These are phyloP conservation scores for Euphrasia arctica DNA, from an alignment of 305 asterid species.

Conservation along the genomic window DNA sequence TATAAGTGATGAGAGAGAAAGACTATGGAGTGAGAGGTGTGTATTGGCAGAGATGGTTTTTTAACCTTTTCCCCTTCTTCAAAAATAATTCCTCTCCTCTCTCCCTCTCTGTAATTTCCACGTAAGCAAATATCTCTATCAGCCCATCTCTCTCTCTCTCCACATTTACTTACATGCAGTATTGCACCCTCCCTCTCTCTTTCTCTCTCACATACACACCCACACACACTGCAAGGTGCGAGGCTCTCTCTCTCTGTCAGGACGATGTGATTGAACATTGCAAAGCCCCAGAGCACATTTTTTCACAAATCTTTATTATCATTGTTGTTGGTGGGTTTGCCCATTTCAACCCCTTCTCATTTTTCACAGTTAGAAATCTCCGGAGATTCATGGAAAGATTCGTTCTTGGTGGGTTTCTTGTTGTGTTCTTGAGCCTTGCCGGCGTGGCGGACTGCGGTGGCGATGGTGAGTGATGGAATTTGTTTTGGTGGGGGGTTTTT, in stretches of 20 bases:
- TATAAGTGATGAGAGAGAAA: no score
- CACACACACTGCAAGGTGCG: constrained; percentile 24
- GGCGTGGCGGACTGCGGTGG: constrained; percentile 46
- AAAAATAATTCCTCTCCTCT: constrained; percentile 31
- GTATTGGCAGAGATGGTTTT: constrained; percentile 18
- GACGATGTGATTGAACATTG: constrained; percentile 75
- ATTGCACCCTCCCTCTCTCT: constrained; percentile 15
- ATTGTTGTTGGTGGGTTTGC: not conserved
- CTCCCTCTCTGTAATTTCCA: constrained; percentile 21
- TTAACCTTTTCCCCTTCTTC: constrained; percentile 50
- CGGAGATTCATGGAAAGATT: not conserved
- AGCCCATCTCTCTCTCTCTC: constrained; percentile 24
- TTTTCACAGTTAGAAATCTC: not conserved
- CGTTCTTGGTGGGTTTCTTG: constrained; percentile 37
- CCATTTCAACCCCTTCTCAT: not conserved
- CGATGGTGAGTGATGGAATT: constrained; percentile 51
- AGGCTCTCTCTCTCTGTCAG: constrained; percentile 39
- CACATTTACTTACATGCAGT: no score
- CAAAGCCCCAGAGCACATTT: constrained; percentile 43
- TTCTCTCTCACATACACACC: constrained; percentile 33
- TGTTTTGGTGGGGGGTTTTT: not conserved
- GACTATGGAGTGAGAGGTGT: not conserved
- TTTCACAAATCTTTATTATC: constrained; percentile 31
- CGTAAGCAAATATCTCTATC: not conserved
- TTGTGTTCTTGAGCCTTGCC: constrained; percentile 35